phyloP scores from a whole-genome alignment of 2,329 filamentous ascomycete genomes.

The Hymenoscyphus repandus region DNA sequence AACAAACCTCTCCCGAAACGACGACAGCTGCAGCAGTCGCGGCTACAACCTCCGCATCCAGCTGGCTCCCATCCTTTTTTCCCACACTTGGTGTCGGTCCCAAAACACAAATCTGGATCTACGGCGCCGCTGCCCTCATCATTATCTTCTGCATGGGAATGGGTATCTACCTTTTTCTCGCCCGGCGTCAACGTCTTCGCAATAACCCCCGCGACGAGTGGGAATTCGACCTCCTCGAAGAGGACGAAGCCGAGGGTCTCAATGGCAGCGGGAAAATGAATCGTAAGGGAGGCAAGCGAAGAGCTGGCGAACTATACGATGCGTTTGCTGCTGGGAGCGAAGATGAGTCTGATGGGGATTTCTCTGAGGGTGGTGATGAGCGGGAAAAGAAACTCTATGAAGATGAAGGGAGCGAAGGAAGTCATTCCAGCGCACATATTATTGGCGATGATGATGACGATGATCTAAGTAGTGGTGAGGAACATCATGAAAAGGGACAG shows the following conservation, averaged over 20 bases:
- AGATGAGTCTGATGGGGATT: constrained; percentile 54
- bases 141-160: constrained; percentile 75
- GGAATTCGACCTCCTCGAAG: constrained; percentile 89
- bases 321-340: constrained; percentile 90
- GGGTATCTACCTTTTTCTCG: constrained; percentile 74
- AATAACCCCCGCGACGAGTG: constrained; percentile 77
- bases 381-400: constrained; percentile 31
- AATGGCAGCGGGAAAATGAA: constrained; percentile 38
- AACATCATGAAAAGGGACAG: constrained; percentile 14
- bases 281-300: constrained; percentile 43
- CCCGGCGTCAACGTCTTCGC: constrained; percentile 69
- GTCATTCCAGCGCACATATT: constrained; percentile 39
- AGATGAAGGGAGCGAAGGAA: constrained; percentile 27
- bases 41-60: constrained; percentile 26
- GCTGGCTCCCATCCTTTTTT: constrained; percentile 76
- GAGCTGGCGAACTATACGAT: constrained; percentile 91
- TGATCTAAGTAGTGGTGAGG: constrained; percentile 21
- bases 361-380: constrained; percentile 39
- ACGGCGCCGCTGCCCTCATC: constrained; percentile 78
- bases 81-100: constrained; percentile 87
- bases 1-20: constrained; percentile 12
- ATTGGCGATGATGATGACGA: constrained; percentile 44
- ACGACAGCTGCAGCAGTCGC: constrained; percentile 26
- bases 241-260: constrained; percentile 63
- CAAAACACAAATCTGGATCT: constrained; percentile 90